Base-by-base conservation (phyloP, 116 monocot genomes). In the Iris pallida region DNA sequence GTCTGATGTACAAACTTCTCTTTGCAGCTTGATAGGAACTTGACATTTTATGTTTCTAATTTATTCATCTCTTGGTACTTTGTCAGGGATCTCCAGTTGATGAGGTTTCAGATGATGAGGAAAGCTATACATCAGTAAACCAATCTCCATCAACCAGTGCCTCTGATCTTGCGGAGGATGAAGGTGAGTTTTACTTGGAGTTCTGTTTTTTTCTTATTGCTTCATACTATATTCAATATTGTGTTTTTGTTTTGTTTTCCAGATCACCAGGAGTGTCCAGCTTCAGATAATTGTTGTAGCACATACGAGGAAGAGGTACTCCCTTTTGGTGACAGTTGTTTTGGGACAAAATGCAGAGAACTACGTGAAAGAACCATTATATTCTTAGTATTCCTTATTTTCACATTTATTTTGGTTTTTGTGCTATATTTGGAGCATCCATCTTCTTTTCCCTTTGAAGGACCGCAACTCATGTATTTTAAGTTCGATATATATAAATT, bases 81-180 rank as follows among this genome's bases (percentile, higher is more conserved):
- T 71, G 47, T 56, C 63, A 88, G 88, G 68, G 62, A 68, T 64
- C 64, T 44, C 16, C 43, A 48, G 68, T 69, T 68, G 78, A 80
- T 80, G 59, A 71, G 63, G 63, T 68, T 63, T 76, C 86, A 55
- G 76, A 82, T 58, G 81, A 78, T 42, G 83, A 83, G 61, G 80
- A 70, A 66, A 68, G 72, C 63, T 78, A 49, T 56, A 43, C 52
- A 4, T 76, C 75, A 9, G 20, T 15, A 42, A 67, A 78, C 20
- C 48, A 63, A 59, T 70, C 73, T 69, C 47, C 69, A 42, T 76
- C 83, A 42, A 75, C 57, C 53, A 49, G 65, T n/a, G 67, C 64
- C 71, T 74, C 74, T 53, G 78, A 88, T 80, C 59, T 67, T 53
- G 55, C 66, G 5, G 80, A 77, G 46, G 61, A 55, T 78, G 76